phyloP scores from a whole-genome alignment of 345 rosid genomes.

The Noccaea bulbosa region DNA sequence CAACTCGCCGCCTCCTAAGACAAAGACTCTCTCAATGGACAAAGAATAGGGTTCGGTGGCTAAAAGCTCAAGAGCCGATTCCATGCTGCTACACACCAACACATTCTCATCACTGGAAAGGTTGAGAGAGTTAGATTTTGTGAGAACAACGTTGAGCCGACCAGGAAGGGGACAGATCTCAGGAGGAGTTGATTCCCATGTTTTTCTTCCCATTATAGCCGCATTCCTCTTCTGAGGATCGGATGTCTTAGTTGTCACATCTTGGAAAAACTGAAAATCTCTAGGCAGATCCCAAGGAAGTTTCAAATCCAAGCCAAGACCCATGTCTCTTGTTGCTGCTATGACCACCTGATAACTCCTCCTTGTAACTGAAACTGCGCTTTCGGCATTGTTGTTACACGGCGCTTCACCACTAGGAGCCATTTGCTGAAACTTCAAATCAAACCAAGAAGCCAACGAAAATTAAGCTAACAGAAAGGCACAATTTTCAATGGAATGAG shows the following conservation, averaged over 20 bases:
- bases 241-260: conserved; percentile 51
- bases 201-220: conserved; percentile 75
- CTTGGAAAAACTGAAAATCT: conserved; percentile 66
- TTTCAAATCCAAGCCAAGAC: conserved; percentile 71
- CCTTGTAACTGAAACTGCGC: conserved; percentile 9
- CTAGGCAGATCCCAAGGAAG: conserved; percentile 73
- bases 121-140: conserved; percentile 53
- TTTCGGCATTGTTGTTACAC: conserved; percentile 18
- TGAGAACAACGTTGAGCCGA: conserved; percentile 74
- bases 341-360: conserved; percentile 77
- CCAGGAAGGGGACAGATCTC: conserved; percentile 68
- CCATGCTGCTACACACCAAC: conserved; percentile 53
- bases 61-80: conserved; percentile 69
- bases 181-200: conserved; percentile 78
- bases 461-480: background rate
- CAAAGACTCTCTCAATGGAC: conserved; percentile 68
- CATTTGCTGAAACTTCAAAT: conserved; percentile 20
- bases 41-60: conserved; percentile 52
- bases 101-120: conserved; percentile 60
- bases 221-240: conserved; percentile 71
- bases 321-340: conserved; percentile 83
- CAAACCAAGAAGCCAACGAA: conserved; percentile 14
- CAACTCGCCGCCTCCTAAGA: conserved; percentile 81
- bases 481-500: background rate
- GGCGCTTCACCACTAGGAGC: background rate